Conservation (phyloP, 1,284 basidiomycete genomes). For the Cystobasidiaceae sp. region DNA sequence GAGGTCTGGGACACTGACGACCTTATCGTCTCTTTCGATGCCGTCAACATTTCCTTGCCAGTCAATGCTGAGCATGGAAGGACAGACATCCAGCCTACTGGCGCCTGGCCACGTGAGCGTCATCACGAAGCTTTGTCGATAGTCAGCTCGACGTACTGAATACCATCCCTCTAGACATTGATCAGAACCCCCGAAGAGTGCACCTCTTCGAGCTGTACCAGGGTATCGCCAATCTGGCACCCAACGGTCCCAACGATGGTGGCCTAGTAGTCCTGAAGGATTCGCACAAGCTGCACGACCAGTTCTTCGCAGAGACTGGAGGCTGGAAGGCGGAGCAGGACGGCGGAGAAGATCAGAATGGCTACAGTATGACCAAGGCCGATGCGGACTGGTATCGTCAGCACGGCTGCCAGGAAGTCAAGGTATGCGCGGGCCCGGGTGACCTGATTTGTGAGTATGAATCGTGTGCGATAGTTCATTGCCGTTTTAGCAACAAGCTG, state of each 20-base stretch:
- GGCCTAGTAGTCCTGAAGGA: slow-evolving; percentile 49
- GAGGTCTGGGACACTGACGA: slow-evolving; percentile 45
- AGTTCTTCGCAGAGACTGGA: slow-evolving; percentile 47
- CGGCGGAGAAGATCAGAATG: slow-evolving; percentile 3
- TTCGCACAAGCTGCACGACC: slow-evolving; percentile 43
- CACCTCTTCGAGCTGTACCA: slow-evolving; percentile 43
- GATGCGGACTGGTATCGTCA: slow-evolving; percentile 43
- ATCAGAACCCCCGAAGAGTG: slow-evolving; percentile 45
- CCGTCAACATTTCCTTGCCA: slow-evolving; percentile 47
- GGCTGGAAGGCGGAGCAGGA: slow-evolving; percentile 39
- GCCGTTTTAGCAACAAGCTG: not conserved
- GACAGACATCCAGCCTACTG: slow-evolving; percentile 35
- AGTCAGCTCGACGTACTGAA: too few relatives aligned
- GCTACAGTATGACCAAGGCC: slow-evolving; percentile 42
- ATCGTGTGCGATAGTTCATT: not conserved
- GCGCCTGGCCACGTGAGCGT: slow-evolving; percentile 48
- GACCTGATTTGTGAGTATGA: slow-evolving; percentile 37
- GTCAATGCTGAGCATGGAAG: slow-evolving; percentile 31
- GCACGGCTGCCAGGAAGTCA: slow-evolving; percentile 41
- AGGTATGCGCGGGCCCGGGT: slow-evolving; percentile 42
- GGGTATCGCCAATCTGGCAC: slow-evolving; percentile 48
- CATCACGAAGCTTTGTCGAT: too few relatives aligned
- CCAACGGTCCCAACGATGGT: slow-evolving; percentile 49
- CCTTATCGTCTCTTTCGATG: slow-evolving; percentile 41
- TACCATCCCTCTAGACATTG: slow-evolving; percentile 43